A percentile compares a stretch with the other conserved stretches of the same genome.
Conservation (phyloP, 2,329 filamentous ascomycete species). For the Clarireedia monteithiana region DNA sequence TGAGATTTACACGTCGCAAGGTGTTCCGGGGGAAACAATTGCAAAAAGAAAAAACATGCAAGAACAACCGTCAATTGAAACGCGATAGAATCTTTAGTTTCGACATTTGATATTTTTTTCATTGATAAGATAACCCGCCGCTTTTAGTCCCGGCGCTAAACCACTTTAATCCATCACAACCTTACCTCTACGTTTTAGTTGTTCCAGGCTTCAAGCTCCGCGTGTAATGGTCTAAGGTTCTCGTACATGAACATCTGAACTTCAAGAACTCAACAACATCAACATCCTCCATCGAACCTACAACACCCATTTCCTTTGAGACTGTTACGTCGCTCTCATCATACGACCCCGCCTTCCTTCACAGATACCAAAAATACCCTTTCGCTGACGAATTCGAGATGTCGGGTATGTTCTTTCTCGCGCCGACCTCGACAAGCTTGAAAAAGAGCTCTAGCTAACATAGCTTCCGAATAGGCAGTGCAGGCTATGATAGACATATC, state of each 20-base stretch:
- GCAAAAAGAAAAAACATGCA: neutral
- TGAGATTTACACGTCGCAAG: neutral
- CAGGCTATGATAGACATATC: constrained; percentile 96
- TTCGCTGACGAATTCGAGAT: constrained; percentile 22
- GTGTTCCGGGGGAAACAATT: neutral
- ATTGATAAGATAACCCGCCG: constrained; percentile 7
- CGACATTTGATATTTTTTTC: neutral
- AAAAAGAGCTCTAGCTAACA: constrained; percentile 20
- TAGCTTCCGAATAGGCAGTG: constrained; percentile 50
- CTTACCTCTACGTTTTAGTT: neutral
- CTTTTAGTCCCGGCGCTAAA: constrained; percentile 4
- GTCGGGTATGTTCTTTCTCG: constrained; percentile 31
- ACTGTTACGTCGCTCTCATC: neutral
- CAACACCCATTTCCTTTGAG: neutral
- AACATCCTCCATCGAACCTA: neutral
- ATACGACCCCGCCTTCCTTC: neutral
- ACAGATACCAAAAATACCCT: neutral
- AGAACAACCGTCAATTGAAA: neutral
- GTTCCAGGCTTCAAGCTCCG: constrained; percentile 11
- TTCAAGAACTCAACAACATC: neutral
- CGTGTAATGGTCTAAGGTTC: neutral
- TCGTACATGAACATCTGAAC: neutral
- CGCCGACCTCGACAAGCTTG: constrained; percentile 9
- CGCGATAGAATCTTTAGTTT: constrained; percentile 5
- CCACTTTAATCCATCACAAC: constrained; percentile 1